A percentile compares a stretch with the other conserved stretches of the same genome.
Evolutionary conservation across 345 rosid genomes (phyloP).

Genomic region (Iberis pinnata): DNA sequence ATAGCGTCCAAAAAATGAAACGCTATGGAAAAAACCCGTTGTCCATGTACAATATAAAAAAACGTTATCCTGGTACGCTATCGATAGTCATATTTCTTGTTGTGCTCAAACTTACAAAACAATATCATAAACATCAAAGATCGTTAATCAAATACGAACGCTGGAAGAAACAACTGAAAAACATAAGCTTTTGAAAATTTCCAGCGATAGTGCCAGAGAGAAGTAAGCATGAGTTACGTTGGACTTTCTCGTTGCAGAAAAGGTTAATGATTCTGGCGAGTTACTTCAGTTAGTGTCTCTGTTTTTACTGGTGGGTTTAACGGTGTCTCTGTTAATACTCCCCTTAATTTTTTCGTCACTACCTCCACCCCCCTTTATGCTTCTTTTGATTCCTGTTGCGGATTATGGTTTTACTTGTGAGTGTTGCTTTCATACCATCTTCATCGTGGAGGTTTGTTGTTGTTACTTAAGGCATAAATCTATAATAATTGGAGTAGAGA

Average conservation of each 20-base stretch:
- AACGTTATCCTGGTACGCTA: too few species aligned
- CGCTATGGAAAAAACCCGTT: too few species aligned
- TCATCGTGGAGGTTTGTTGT: too few species aligned
- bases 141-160: slow-evolving; percentile 16
- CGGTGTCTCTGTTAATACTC: slow-evolving; percentile 59
- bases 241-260: slow-evolving; percentile 30
- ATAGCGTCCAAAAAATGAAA: too few species aligned
- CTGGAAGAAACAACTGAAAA: slow-evolving; percentile 20
- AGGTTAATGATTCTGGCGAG: slow-evolving; percentile 33
- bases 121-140: slow-evolving; percentile 18
- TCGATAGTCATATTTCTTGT: too few species aligned
- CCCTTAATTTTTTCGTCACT: slow-evolving; percentile 73
- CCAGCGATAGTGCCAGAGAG: slow-evolving; percentile 15
- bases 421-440: slow-evolving; percentile 65
- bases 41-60: too few species aligned
- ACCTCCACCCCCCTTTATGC: slow-evolving; percentile 80
- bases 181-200: slow-evolving; percentile 12
- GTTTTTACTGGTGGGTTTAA: slow-evolving; percentile 47
- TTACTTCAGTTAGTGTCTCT: slow-evolving; percentile 62
- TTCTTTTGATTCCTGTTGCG: slow-evolving; percentile 69
- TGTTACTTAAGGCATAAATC: too few species aligned
- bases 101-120: slow-evolving; percentile 19
- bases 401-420: slow-evolving; percentile 59
- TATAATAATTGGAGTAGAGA: too few species aligned
- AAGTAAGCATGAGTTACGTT: slow-evolving; percentile 23